A percentile compares a stretch with the other conserved stretches of the same genome.
phyloP scores from a whole-genome alignment of 345 rosid species.

The Conringia planisiliqua region DNA sequence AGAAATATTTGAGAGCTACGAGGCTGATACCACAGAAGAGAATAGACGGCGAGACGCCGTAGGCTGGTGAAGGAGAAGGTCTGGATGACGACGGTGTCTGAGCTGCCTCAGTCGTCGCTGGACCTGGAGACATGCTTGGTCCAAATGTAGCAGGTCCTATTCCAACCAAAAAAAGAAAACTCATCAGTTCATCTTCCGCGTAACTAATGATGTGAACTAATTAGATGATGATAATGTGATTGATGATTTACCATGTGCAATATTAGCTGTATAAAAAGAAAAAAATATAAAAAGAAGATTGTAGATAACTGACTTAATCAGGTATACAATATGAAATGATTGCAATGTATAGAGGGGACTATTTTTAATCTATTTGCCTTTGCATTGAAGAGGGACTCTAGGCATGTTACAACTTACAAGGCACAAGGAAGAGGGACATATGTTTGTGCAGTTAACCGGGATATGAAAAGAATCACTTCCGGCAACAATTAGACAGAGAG shows the following conservation, averaged over 20 bases:
- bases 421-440: not conserved
- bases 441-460: too few species aligned
- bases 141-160: slow-evolving; percentile 54
- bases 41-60: slow-evolving; percentile 44
- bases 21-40: slow-evolving; percentile 42
- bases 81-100: slow-evolving; percentile 39
- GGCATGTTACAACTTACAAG: not conserved
- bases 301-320: not conserved
- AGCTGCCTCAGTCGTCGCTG: slow-evolving; percentile 18
- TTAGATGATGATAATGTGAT: too few species aligned
- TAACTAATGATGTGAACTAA: not conserved
- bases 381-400: not conserved
- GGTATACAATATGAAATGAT: not conserved
- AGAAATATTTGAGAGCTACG: slow-evolving; percentile 37
- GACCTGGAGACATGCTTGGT: slow-evolving; percentile 45
- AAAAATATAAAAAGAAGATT: too few species aligned
- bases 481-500: not conserved
- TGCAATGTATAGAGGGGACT: not conserved
- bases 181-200: not conserved
- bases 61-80: slow-evolving; percentile 43
- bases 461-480: not conserved
- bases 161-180: not conserved
- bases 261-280: not conserved
- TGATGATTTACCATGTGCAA: slow-evolving; percentile 43
- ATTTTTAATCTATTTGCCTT: not conserved